A percentile compares a stretch with the other conserved stretches of the same genome.
These are phyloP conservation scores for Rubia occidens DNA, from an alignment of 305 asterid species.

Conservation along the genomic window DNA sequence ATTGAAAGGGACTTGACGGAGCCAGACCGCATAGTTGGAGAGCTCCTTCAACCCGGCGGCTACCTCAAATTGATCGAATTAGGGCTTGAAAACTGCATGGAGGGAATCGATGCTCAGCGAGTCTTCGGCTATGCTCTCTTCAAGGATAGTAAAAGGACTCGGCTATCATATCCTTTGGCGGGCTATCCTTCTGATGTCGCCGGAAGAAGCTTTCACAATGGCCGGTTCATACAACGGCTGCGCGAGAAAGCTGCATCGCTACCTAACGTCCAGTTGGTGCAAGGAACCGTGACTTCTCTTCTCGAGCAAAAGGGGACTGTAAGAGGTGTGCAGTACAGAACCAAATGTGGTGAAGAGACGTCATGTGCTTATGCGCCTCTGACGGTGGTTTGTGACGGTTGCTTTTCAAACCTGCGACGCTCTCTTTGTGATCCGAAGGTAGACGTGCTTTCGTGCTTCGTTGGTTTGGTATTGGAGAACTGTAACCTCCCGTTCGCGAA, in stretches of 20 bases:
- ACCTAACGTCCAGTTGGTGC: conserved; percentile 21
- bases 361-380: background rate
- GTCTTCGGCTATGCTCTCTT: conserved; percentile 49
- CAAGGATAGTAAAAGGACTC: conserved; percentile 43
- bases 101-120: conserved; percentile 44
- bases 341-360: background rate
- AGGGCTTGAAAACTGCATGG: conserved; percentile 51
- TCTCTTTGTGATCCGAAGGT: conserved; percentile 22
- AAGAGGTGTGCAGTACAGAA: background rate
- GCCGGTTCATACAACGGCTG: background rate
- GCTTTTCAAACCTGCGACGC: background rate
- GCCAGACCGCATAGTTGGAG: conserved; percentile 45
- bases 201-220: background rate
- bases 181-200: conserved; percentile 17
- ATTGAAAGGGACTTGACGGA: conserved; percentile 31
- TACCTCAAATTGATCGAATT: conserved; percentile 42
- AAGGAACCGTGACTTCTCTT: background rate
- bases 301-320: background rate
- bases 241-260: background rate
- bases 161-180: conserved; percentile 39
- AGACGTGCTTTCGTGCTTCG: background rate
- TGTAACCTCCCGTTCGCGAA: background rate
- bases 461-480: background rate
- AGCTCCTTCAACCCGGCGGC: conserved; percentile 53
- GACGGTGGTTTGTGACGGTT: background rate